Evolutionary conservation across 257 asterid genomes (phyloP), one percentile per base, ranked within the genome.

Genomic region (Ligustrum vulgare): DNA sequence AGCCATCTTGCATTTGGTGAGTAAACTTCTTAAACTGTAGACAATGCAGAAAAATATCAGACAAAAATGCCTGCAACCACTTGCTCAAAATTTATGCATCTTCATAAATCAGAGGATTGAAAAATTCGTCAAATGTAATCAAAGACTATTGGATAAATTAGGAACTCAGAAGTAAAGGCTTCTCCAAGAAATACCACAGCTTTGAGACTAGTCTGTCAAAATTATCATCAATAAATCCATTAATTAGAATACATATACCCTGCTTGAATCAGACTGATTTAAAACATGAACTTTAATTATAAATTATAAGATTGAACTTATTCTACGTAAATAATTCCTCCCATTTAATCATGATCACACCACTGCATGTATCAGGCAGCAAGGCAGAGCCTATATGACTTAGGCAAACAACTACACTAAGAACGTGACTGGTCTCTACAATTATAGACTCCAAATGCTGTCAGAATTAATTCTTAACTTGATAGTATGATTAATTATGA

Each of bases 1-100:
- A 95, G 51, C 99, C 99, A 85, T 95, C 99, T 78, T 84, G 71
- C 99, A 95, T 95, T 69, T 82, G 88, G 82, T 89, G 90, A 43
- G 85, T 80, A 71, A 93, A 95, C 67, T 64, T 83, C 71, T 71
- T 78, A 76, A 84, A 78, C 99, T 92, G 94, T 83, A 86, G 72
- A 66, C 69, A 77, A 77, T 69, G 65, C 39, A 62, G 33, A 63
- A 12, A 63, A 25, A 72, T 58, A 23, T 71, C 18, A 73, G 75
- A 65, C 10, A 76, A 43, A 37, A 25, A 63, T 37, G 58, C 32
- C 69, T 56, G 23, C 47, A 63, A 74, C 70, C 39, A 63, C 35
- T 71, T 54, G 11, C 63, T 18, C 77, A 62, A 8, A 43, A 65
- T 60, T 8, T 10, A 65, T 41, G 68, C 23, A 62, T 74, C 60